phyloP scores from a whole-genome alignment of 352 stramenopile genomes.

The Pythium volutum region DNA sequence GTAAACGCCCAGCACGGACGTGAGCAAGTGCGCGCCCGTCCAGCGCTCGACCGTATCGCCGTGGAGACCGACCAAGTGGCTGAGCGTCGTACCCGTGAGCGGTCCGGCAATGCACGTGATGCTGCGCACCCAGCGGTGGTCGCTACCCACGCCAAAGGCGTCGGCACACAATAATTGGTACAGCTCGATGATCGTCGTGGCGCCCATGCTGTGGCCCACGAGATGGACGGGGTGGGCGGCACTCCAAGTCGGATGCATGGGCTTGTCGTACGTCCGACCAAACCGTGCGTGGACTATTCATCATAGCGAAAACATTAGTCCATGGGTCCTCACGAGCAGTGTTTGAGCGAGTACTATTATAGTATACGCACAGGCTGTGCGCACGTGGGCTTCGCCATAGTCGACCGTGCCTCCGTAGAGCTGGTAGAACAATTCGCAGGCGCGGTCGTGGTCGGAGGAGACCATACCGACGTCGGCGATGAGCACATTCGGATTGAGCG shows the following conservation, averaged over 20 bases:
- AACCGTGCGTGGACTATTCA: slow-evolving; percentile 40
- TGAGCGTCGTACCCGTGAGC: slow-evolving; percentile 53
- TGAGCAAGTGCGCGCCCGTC: slow-evolving; percentile 36
- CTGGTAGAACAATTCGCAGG: slow-evolving; percentile 41
- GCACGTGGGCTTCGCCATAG: slow-evolving; percentile 53
- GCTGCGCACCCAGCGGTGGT: slow-evolving; percentile 55
- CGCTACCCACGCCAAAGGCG: slow-evolving; percentile 51
- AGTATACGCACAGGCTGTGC: slow-evolving; percentile 19
- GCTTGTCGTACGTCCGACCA: slow-evolving; percentile 34
- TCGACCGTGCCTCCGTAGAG: slow-evolving; percentile 46
- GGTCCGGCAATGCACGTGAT: slow-evolving; percentile 66
- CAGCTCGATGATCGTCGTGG: slow-evolving; percentile 64
- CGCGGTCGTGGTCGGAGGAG: slow-evolving; percentile 43
- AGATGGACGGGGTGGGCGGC: slow-evolving; percentile 51
- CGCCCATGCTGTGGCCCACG: slow-evolving; percentile 61
- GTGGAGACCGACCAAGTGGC: slow-evolving; percentile 47
- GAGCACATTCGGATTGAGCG: slow-evolving; percentile 34
- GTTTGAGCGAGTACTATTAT: too few species aligned
- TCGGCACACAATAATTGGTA: slow-evolving; percentile 64
- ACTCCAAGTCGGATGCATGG: slow-evolving; percentile 46
- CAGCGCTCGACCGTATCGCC: slow-evolving; percentile 28
- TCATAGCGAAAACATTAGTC: neutral
- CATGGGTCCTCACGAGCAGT: slow-evolving; percentile 2
- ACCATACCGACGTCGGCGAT: slow-evolving; percentile 35
- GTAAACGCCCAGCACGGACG: slow-evolving; percentile 32